phyloP scores from a whole-genome alignment of 148 eudicot genomes.

The Suaeda aralocaspica region DNA sequence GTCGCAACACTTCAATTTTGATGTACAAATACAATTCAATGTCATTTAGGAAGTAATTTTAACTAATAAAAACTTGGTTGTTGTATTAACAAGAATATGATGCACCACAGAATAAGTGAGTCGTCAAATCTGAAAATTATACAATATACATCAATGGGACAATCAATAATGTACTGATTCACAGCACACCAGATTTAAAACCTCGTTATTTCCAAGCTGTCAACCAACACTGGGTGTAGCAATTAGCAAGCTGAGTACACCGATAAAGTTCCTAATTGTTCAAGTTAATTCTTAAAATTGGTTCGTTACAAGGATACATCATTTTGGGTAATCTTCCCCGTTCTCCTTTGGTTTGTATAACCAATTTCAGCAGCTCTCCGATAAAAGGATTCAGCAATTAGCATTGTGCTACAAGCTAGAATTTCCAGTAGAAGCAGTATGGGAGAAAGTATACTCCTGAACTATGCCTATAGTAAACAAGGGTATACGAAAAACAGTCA shows the following conservation, averaged over 20 bases:
- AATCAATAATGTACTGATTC: too few relatives aligned
- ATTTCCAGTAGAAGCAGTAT: neutral
- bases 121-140: neutral
- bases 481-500: too few relatives aligned
- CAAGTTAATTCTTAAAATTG: constrained; percentile 73
- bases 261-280: constrained; percentile 72
- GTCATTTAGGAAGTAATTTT: too few relatives aligned
- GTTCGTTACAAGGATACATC: constrained; percentile 53
- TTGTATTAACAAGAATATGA: too few relatives aligned
- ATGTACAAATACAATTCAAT: too few relatives aligned
- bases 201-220: neutral
- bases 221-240: constrained; percentile 16
- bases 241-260: constrained; percentile 37
- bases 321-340: constrained; percentile 69
- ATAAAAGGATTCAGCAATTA: neutral
- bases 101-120: too few relatives aligned
- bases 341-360: constrained; percentile 73
- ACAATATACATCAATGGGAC: too few relatives aligned
- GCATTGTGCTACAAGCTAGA: neutral
- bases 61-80: too few relatives aligned
- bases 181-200: too few relatives aligned
- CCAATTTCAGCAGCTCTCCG: constrained; percentile 74
- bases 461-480: too few relatives aligned
- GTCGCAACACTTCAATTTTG: too few relatives aligned
- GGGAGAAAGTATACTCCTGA: neutral